Evolutionary conservation across 306 rosid species (phyloP).

Genomic region (Sechiopsis laciniata): DNA sequence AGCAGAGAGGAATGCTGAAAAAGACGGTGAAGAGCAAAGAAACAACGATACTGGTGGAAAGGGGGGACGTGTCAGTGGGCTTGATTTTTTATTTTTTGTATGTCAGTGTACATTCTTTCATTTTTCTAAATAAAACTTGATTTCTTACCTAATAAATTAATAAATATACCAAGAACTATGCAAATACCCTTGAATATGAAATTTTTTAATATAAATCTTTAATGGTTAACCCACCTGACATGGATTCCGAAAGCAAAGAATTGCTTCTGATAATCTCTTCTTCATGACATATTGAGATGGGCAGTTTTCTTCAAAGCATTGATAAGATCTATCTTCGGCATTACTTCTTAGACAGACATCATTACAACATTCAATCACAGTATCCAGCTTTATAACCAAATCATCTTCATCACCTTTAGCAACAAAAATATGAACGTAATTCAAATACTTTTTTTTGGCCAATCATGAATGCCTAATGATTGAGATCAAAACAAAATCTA

Average conservation of each 20-base stretch:
- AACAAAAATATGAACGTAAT: constrained; percentile 22
- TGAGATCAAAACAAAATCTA: background rate
- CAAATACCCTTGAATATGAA: background rate
- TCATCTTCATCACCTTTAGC: constrained; percentile 52
- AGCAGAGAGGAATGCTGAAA: too few relatives aligned
- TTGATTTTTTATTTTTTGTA: too few relatives aligned
- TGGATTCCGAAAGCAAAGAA: constrained; percentile 34
- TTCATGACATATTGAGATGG: constrained; percentile 32
- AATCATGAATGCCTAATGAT: background rate
- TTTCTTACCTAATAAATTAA: too few relatives aligned
- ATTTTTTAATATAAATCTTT: background rate
- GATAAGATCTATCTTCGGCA: constrained; percentile 33
- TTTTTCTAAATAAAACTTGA: too few relatives aligned
- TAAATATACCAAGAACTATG: background rate
- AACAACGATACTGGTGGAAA: too few relatives aligned
- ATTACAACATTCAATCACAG: constrained; percentile 61
- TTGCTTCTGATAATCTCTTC: constrained; percentile 49
- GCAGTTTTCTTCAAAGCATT: constrained; percentile 33
- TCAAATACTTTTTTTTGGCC: constrained; percentile 4
- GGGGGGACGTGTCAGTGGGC: too few relatives aligned
- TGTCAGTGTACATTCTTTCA: too few relatives aligned
- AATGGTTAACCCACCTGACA: constrained; percentile 50
- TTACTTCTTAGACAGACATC: constrained; percentile 28
- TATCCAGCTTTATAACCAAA: constrained; percentile 49
- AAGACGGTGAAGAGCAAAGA: too few relatives aligned